These are phyloP conservation scores for Tricholoma furcatifolium DNA, from an alignment of 768 basidiomycete genomes.

Conservation along the genomic window DNA sequence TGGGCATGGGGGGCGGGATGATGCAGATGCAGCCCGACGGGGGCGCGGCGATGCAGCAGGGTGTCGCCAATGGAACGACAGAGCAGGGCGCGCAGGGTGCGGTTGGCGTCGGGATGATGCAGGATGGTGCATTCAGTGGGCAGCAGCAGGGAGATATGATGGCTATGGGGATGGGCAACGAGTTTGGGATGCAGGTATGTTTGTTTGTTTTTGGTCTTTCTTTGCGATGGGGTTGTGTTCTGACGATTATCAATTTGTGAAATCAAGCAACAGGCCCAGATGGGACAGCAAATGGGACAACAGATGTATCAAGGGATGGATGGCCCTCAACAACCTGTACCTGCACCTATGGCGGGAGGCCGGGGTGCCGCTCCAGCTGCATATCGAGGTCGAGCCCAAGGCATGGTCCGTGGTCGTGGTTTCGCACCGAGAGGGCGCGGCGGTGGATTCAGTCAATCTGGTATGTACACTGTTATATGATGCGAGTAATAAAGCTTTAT, in stretches of 20 bases:
- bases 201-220: neutral
- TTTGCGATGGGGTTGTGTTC: neutral
- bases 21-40: constrained; percentile 51
- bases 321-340: constrained; percentile 35
- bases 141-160: constrained; percentile 55
- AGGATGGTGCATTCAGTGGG: constrained; percentile 41
- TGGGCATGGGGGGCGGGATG: constrained; percentile 60
- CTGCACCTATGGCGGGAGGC: constrained; percentile 38
- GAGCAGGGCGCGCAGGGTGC: constrained; percentile 37
- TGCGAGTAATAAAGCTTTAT: constrained; percentile 20
- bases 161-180: constrained; percentile 65
- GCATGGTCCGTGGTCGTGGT: constrained; percentile 41
- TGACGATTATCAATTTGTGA: constrained; percentile 4
- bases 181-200: constrained; percentile 76
- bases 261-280: constrained; percentile 53
- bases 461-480: constrained; percentile 14
- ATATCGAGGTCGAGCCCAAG: constrained; percentile 32
- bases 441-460: constrained; percentile 38
- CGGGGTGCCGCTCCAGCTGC: constrained; percentile 33
- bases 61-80: constrained; percentile 36
- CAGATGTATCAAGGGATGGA: constrained; percentile 72
- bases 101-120: constrained; percentile 44
- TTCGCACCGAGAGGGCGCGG: constrained; percentile 42
- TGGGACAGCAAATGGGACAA: constrained; percentile 68
- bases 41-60: constrained; percentile 28